Evolutionary conservation across 2,329 filamentous ascomycete genomes (phyloP), one percentile per base, ranked within the genome.

Genomic region (Periglandula ipomoeae): DNA sequence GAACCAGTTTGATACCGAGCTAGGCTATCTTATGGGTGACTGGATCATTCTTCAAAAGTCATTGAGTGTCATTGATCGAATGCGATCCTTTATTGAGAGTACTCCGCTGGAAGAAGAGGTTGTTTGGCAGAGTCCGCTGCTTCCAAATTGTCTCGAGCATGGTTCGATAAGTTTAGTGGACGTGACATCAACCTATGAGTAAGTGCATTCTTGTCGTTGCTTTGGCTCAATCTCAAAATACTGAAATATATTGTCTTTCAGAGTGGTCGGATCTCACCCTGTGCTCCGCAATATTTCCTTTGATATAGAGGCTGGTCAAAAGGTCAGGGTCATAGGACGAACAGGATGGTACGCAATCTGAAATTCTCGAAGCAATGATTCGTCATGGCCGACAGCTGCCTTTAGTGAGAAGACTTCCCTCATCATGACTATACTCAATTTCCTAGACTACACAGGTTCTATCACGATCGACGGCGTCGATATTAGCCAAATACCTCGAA

Each of bases 391-490:
- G 17, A 4, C 38, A 22, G 19, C 22, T 23, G 10, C 51, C n/a
- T n/a, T n/a, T n/a, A 58, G 11, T 48, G 65, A 7, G 22, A 66
- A 22, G 56, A 60, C 11, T 19, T 58, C 7, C n/a, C 53, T 40
- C 22, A 22, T 40, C 19, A 11, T 40, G 38, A 40, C 7, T n/a
- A 38, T 38, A 8, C 35, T 38, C 35, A 19, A 38, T n/a, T 38
- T 38, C 15, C 35, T 38, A 7, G 35, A n/a, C 35, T 38, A 38
- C 24, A 24, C 39, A 10, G 17, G 10, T 5, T n/a, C 22, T 6
- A 43, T 51, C 53, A 47, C 19, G 5, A 44, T 67, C 0, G 61
- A 66, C 20, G 58, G 55, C 15, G 23, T 63, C 1, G 57, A 65
- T 17, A 55, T 63, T 9, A 49, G 46, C 2, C 48, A 20, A 0